Percentiles rank a stretch among this genome's conserved stretches.
These are phyloP conservation scores for Diaporthe batatas DNA, from an alignment of 2,329 filamentous ascomycete species.

Conservation along the genomic window DNA sequence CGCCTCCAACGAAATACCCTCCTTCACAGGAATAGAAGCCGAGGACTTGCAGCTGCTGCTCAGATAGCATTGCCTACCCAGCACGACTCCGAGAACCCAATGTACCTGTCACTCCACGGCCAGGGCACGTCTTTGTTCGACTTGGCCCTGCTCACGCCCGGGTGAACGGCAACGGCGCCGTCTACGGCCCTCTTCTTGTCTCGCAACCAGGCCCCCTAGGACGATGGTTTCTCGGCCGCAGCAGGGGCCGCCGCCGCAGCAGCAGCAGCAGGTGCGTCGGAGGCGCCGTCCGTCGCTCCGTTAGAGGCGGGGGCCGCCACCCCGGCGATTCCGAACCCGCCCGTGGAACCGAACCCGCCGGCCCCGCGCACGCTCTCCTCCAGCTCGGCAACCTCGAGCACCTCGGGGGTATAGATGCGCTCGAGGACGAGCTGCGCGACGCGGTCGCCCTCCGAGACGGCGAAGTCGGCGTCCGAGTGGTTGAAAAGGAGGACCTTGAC, in stretches of 20 bases:
- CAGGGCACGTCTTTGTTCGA: slow-evolving; percentile 39
- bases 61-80: slow-evolving; percentile 38
- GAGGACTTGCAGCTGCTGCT: not conserved
- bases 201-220: slow-evolving; percentile 40
- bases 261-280: slow-evolving; percentile 13
- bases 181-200: slow-evolving; percentile 32
- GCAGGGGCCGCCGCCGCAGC: slow-evolving; percentile 10
- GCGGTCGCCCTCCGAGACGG: slow-evolving; percentile 86
- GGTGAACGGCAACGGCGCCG: not conserved
- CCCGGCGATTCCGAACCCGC: slow-evolving; percentile 52
- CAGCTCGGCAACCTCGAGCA: slow-evolving; percentile 88
- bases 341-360: slow-evolving; percentile 93
- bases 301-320: slow-evolving; percentile 13
- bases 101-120: slow-evolving; percentile 38
- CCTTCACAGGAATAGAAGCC: not conserved
- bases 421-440: slow-evolving; percentile 95
- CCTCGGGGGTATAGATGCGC: slow-evolving; percentile 92
- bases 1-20: not conserved
- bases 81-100: slow-evolving; percentile 37
- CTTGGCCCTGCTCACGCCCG: slow-evolving; percentile 5
- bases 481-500: slow-evolving; percentile 98
- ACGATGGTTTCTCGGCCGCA: slow-evolving; percentile 38
- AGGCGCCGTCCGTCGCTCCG: slow-evolving; percentile 14
- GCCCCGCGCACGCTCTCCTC: slow-evolving; percentile 92
- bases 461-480: slow-evolving; percentile 85